These are phyloP conservation scores for Puccinia brachypodii DNA, from an alignment of 1,284 basidiomycete species.

Conservation along the genomic window DNA sequence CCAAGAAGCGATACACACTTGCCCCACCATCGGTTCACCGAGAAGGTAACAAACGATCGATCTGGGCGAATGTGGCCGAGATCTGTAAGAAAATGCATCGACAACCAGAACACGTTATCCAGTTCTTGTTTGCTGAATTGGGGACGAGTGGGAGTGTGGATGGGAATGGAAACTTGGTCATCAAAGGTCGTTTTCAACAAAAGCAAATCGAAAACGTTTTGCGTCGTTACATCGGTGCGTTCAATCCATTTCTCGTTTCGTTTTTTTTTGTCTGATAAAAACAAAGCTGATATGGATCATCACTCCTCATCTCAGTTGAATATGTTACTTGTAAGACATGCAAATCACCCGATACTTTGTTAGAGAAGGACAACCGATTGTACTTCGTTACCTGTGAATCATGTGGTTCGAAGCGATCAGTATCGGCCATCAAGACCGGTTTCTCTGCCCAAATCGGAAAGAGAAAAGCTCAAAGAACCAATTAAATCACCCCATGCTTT, in stretches of 20 bases:
- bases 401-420: conserved; percentile 76
- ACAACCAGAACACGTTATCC: conserved; percentile 98
- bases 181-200: conserved; percentile 97
- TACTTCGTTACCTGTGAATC: conserved; percentile 99
- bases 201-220: conserved; percentile 99
- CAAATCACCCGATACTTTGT: conserved; percentile 94
- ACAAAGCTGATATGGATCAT: neutral
- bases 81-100: conserved; percentile 99
- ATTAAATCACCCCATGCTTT: neutral
- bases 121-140: conserved; percentile 96
- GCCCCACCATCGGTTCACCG: conserved; percentile 92
- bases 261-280: neutral
- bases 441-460: conserved; percentile 94
- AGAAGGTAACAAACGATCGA: conserved; percentile 93
- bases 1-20: conserved; percentile 92
- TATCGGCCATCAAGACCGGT: conserved; percentile 96
- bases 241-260: neutral
- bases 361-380: conserved; percentile 97
- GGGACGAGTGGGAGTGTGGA: conserved; percentile 96
- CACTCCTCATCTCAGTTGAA: conserved; percentile 67
- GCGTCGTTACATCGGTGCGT: conserved; percentile 87
- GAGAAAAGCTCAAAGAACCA: conserved; percentile 53
- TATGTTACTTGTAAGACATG: conserved; percentile 99
- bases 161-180: conserved; percentile 86
- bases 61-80: conserved; percentile 94